Evolutionary conservation across 352 stramenopile species (phyloP), one percentile per base, ranked within the genome.

Genomic region (Pythium sp.): DNA sequence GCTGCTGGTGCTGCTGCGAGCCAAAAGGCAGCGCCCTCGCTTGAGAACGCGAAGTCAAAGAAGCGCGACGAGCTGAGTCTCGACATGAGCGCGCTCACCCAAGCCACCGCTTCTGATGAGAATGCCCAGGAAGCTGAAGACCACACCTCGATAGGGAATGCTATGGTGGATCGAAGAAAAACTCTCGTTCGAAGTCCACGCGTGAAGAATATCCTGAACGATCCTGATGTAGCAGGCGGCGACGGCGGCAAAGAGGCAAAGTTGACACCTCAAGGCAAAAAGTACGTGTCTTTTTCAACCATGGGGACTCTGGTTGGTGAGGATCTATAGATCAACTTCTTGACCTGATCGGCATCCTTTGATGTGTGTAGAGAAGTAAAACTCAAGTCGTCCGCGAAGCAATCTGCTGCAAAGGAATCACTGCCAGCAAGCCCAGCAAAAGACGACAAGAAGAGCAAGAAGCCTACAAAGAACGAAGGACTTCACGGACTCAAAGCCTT

Each of bases 141-240:
- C 26, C 7, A 22, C 32, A 8, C 38, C 28, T n/a, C 15, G 30
- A 60, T 26, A 20, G 55, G 32, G 5, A 24, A 24, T 24, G 18
- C 14, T 14, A 43, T 26, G 1, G 18, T 9, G 22, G 55, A 69
- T 7, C 65, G 47, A n/a, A 22, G 49, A 20, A 56, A 60, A 22
- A 65, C 34, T 15, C 58, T 71, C 18, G 3, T n/a, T 1, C 65
- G 65, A 3, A 71, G 65, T 24, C 65, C 65, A 11, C 65, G 58
- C 20, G 24, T 38, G 15, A 65, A 56, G 47, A 66, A 58, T 32
- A 34, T 68, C 8, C 5, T 68, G 12, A 22, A 58, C 12, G 18
- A n/a, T 14, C 28, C 3, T 18, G 49, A 15, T 11, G 28, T 26
- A 22, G 8, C 57, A 38, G 38, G 43, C 5, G 41, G 28, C 14